These are phyloP conservation scores for Diaporthe sp. DNA, from an alignment of 2,329 filamentous ascomycete genomes.

Conservation along the genomic window DNA sequence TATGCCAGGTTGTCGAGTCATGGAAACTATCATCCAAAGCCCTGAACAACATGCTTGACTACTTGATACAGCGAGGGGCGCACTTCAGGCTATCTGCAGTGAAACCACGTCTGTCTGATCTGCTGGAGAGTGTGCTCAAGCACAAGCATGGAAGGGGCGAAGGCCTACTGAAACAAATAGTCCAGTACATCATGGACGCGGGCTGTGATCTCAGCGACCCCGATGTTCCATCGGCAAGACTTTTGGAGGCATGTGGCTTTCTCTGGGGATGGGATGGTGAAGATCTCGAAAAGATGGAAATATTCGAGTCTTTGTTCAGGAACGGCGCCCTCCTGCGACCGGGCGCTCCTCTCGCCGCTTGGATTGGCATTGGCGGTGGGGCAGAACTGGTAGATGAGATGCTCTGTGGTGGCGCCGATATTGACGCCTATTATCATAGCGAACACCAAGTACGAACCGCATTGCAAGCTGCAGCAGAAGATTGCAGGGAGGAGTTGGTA, in stretches of 20 bases:
- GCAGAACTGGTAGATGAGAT: not conserved
- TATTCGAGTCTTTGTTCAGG: not conserved
- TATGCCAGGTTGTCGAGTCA: not conserved
- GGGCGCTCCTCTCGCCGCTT: not conserved
- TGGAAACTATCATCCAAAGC: not conserved
- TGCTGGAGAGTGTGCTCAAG: not conserved
- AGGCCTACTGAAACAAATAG: not conserved
- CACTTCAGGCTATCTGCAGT: not conserved
- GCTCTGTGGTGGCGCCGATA: not conserved
- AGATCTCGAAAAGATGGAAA: too few relatives aligned
- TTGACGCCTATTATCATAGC: not conserved
- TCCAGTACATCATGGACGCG: not conserved
- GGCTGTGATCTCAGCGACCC: not conserved
- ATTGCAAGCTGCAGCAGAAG: not conserved
- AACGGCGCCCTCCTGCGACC: not conserved
- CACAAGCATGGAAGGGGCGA: fast-evolving
- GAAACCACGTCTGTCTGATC: not conserved
- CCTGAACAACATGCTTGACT: not conserved
- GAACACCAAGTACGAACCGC: fast-evolving
- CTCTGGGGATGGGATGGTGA: too few relatives aligned
- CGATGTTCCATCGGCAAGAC: not conserved
- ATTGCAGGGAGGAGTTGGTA: not conserved
- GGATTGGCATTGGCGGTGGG: not conserved
- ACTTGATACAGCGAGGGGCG: not conserved
- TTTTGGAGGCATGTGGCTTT: not conserved